phyloP scores from a whole-genome alignment of 768 basidiomycete genomes.

The Filobasidium floriforme region DNA sequence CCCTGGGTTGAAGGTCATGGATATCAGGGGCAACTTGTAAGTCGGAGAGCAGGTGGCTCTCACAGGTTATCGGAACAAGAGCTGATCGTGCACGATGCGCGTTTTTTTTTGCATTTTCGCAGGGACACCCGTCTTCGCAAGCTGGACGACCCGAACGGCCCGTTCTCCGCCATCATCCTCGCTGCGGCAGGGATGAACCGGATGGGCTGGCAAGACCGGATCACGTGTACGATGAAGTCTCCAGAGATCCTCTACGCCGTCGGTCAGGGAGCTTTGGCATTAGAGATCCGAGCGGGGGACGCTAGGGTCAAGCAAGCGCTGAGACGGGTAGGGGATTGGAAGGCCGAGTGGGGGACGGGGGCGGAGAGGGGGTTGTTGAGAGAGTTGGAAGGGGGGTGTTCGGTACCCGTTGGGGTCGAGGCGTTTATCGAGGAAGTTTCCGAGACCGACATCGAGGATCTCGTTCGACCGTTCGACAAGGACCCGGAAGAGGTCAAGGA shows the following conservation, averaged over 20 bases:
- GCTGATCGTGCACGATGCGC: too few species aligned
- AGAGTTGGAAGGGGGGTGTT: slow-evolving; percentile 93
- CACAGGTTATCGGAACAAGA: too few species aligned
- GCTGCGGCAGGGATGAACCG: slow-evolving; percentile 88
- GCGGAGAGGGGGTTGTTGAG: slow-evolving; percentile 83
- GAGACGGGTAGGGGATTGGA: slow-evolving; percentile 62
- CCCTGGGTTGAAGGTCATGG: slow-evolving; percentile 69
- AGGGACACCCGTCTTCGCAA: slow-evolving; percentile 69
- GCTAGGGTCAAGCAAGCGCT: slow-evolving; percentile 58
- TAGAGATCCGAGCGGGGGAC: slow-evolving; percentile 68
- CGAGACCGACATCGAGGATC: slow-evolving; percentile 32
- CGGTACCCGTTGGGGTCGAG: slow-evolving; percentile 83
- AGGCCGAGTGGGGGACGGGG: slow-evolving; percentile 65
- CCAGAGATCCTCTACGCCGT: slow-evolving; percentile 65
- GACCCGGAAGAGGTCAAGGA: slow-evolving; percentile 21
- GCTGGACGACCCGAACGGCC: slow-evolving; percentile 71
- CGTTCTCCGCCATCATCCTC: slow-evolving; percentile 80
- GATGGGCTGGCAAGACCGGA: slow-evolving; percentile 57
- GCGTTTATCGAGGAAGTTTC: slow-evolving; percentile 48
- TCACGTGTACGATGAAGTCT: slow-evolving; percentile 72
- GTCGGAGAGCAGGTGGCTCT: slow-evolving; percentile 43
- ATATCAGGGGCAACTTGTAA: slow-evolving; percentile 83
- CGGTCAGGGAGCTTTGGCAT: slow-evolving; percentile 82
- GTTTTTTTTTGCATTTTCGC: not conserved
- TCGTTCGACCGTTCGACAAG: slow-evolving; percentile 15